A percentile compares a stretch with the other conserved stretches of the same genome.
phyloP scores from a whole-genome alignment of 2,329 filamentous ascomycete species.

The Sclerotinia sclerotiorum region DNA sequence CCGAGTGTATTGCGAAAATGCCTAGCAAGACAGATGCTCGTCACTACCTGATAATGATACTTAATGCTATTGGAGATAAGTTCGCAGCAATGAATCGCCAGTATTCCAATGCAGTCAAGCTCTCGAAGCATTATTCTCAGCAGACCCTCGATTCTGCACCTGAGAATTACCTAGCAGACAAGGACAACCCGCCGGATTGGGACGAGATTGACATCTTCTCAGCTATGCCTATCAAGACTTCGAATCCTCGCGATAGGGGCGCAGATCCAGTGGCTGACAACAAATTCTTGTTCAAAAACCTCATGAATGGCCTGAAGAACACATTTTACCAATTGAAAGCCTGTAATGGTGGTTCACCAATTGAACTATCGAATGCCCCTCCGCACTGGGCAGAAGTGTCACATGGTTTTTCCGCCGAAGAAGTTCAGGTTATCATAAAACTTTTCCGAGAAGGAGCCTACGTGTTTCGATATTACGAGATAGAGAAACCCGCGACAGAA shows the following conservation, averaged over 20 bases:
- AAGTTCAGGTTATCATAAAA: slow-evolving; percentile 94
- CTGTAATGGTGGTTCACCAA: slow-evolving; percentile 73
- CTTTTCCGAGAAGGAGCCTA: slow-evolving; percentile 95
- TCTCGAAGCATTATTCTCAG: slow-evolving; percentile 74
- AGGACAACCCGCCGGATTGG: slow-evolving; percentile 82
- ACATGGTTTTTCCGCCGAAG: slow-evolving; percentile 94
- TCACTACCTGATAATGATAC: slow-evolving; percentile 93
- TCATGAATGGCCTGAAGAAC: slow-evolving; percentile 93
- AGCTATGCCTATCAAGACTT: slow-evolving; percentile 93
- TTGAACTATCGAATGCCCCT: slow-evolving; percentile 77
- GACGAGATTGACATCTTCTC: slow-evolving; percentile 98
- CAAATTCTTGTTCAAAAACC: slow-evolving; percentile 95
- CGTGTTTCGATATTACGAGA: slow-evolving; percentile 95
- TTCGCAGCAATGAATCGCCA: slow-evolving; percentile 98
- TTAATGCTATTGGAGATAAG: slow-evolving; percentile 97
- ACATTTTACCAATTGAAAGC: slow-evolving; percentile 92
- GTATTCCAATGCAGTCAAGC: slow-evolving; percentile 90
- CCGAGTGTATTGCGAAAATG: slow-evolving; percentile 93
- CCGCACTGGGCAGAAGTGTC: slow-evolving; percentile 94
- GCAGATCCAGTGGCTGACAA: slow-evolving; percentile 93
- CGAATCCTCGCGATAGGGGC: slow-evolving; percentile 83
- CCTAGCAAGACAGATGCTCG: slow-evolving; percentile 91
- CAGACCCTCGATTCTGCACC: slow-evolving; percentile 61
- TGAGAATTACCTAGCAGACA: slow-evolving; percentile 83
- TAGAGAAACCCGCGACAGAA: slow-evolving; percentile 74